Base-by-base conservation (phyloP, 1,284 basidiomycete species). In the Ustilago vetiveriae region DNA sequence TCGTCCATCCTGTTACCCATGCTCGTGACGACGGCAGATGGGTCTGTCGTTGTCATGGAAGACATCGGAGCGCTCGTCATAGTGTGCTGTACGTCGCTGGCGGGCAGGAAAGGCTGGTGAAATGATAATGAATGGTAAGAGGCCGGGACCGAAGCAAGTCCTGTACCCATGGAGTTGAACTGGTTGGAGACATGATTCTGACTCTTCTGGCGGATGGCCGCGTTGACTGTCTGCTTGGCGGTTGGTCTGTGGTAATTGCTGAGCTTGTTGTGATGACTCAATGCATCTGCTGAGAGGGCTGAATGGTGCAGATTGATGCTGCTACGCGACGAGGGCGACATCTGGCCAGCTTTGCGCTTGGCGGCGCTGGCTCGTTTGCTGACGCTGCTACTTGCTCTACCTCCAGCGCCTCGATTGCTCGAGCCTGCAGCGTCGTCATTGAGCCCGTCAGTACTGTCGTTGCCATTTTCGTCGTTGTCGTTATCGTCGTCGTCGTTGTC, bases 401-500 rank as follows among this genome's bases (percentile, higher is more conserved):
- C 33, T 2, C 24, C 36, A 14, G 30, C 30, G 3, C 11, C 24
- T 23, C 36, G 23, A 23, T 51, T 47, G n/a, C 38, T 58, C 36
- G 35, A n/a, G n/a, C 49, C 42, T 29, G 27, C 27, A 21, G 29
- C 36, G 19, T 30, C 10, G 27, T 43, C 45, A 2, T 37, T 19
- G 10, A 41, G 27, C 16, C 32, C 54, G 35, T 59, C 42, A 16
- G 43, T 45, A 0, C 17, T 40, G 2, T 43, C 52, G n/a, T 51
- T 36, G 30, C 45, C 50, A 26, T 64, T 40, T 27, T 53, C 51
- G 29, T 55, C 54, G 45, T 50, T 45, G 17, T 57, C 57, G 14
- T 52, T 47, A 30, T 66, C 55, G 23, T 66, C 55, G 27, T 52
- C 68, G 19, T 72, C 53, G 11, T 67, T 56, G 49, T 63, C 69